Base-by-base conservation (phyloP, 169 alveolate genomes). In the Cryptosporidium parvum region DNA sequence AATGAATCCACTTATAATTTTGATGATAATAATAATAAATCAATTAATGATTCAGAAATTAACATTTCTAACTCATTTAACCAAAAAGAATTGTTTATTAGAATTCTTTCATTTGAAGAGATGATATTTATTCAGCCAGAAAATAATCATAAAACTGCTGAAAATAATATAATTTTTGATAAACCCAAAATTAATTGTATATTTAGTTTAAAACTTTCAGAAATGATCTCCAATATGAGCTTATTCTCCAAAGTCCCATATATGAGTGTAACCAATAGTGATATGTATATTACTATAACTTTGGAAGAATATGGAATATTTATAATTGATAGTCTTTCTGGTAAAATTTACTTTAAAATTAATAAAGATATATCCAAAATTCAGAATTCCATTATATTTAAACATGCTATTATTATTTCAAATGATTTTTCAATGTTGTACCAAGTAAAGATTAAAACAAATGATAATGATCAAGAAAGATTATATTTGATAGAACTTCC, bases 401-500 rank as follows among this genome's bases (percentile, higher is more conserved):
- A 37, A 33, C 75, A 59, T 21, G 75, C 52, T 18, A 3, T 21
- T 9, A 26, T 80, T 26, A 80, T 80, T 8, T 80, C 89, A 16
- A 62, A 44, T 48, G 89, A 80, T 44, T 33, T 80, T 14, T 39
- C 68, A 0, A 29, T 80, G 51, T 48, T 80, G 45, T 44, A 59
- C 62, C 89, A 80, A 65, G 23, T 80, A 23, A 37, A 80, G 33
- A 21, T 67, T 21, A 39, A 67, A 33, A 2, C 29, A 3, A 8
- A 67, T 8, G 23, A 37, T 29, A 12, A 67, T 31, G 73, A 67
- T 14, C n/a, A 42, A 16, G 18, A 45, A 42, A 56, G 21, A 3
- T 56, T 56, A 2, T 56, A 9, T 7, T 26, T 80, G 45, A 62
- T 80, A 5, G 89, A 80, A 29, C 52, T 80, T 44, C 89, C 89